Conservation (phyloP, 495 filamentous ascomycete species). For the Extremus antarcticus region DNA sequence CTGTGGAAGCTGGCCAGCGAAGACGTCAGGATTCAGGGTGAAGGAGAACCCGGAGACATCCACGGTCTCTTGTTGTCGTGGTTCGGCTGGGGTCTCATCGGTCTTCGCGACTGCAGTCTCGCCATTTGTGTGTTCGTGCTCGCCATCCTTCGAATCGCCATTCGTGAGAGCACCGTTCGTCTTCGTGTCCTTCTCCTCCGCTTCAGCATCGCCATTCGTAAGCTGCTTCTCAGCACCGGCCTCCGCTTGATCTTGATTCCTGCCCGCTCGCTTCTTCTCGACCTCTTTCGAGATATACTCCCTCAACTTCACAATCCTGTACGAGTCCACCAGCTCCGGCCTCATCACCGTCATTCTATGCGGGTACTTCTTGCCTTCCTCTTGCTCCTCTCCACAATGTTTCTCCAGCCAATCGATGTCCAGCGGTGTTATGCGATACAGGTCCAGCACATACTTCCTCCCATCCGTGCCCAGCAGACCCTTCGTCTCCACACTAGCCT, state of each 20-base stretch:
- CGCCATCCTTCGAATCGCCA: constrained; percentile 1
- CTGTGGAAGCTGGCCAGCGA: constrained; percentile 82
- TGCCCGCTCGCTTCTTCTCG: constrained; percentile 19
- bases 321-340: constrained; percentile 75
- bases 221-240: constrained; percentile 13
- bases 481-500: constrained; percentile 96
- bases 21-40: constrained; percentile 87
- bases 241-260: constrained; percentile 8
- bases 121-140: constrained; percentile 10
- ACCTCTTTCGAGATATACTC: constrained; percentile 73
- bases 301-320: constrained; percentile 73
- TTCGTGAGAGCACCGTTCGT: constrained; percentile 4
- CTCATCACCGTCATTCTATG: constrained; percentile 91
- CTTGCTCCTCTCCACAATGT: constrained; percentile 36
- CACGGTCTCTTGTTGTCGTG: constrained; percentile 46
- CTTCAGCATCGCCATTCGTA: constrained; percentile 6
- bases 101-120: constrained; percentile 3
- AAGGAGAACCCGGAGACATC: constrained; percentile 82
- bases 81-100: constrained; percentile 22
- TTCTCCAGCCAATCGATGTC: constrained; percentile 87
- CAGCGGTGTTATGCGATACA: constrained; percentile 88
- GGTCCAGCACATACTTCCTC: constrained; percentile 88
- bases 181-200: constrained; percentile 7
- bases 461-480: constrained; percentile 95
- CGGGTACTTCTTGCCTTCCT: constrained; percentile 53